phyloP scores from a whole-genome alignment of 257 asterid genomes.

The Fraxinus quadrangulata region DNA sequence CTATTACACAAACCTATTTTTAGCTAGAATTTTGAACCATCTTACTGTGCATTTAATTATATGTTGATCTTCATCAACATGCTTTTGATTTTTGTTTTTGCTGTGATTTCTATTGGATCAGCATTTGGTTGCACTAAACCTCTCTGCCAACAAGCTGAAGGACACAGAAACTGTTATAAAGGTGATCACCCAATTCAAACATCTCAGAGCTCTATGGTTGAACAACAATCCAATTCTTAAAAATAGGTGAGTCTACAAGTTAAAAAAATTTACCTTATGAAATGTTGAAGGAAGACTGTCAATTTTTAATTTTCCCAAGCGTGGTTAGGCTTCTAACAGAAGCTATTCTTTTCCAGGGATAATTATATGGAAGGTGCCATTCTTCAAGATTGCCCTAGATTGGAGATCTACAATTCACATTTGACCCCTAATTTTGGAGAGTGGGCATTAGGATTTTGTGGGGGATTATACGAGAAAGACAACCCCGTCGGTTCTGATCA shows the following conservation, averaged over 20 bases:
- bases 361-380: conserved; percentile 54
- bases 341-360: conserved; percentile 40
- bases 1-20: not conserved
- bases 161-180: conserved; percentile 49
- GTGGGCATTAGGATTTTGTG: conserved; percentile 97
- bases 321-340: conserved; percentile 19
- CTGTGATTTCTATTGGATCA: conserved; percentile 33
- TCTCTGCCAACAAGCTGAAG: conserved; percentile 72
- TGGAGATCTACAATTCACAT: conserved; percentile 77
- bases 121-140: conserved; percentile 82
- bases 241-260: conserved; percentile 49
- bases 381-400: conserved; percentile 48
- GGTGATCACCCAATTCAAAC: conserved; percentile 59
- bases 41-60: not conserved
- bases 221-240: conserved; percentile 64
- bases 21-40: not conserved
- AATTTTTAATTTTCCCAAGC: conserved; percentile 19
- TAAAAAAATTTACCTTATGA: conserved; percentile 4
- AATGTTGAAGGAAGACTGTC: conserved; percentile 4
- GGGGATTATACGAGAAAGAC: conserved; percentile 65
- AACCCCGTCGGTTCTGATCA: conserved; percentile 54
- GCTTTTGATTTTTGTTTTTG: conserved; percentile 18
- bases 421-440: conserved; percentile 71
- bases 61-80: not conserved
- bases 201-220: conserved; percentile 91